Evolutionary conservation across 345 rosid genomes (phyloP).

Genomic region (Citrus unshiu): DNA sequence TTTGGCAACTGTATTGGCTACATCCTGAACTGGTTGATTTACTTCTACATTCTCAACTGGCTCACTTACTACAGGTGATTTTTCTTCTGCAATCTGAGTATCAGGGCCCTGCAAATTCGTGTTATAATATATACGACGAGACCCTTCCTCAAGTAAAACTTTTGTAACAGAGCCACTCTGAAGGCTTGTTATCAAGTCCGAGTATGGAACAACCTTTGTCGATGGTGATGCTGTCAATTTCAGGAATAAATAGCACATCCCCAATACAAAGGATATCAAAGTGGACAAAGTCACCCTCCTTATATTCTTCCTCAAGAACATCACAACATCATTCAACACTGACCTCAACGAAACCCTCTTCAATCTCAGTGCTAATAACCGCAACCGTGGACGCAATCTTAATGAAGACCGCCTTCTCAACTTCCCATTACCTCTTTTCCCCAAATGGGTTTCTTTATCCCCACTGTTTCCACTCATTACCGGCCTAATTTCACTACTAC

Average conservation of each 20-base stretch:
- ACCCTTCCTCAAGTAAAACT: conserved; percentile 87
- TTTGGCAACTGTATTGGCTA: conserved; percentile 20
- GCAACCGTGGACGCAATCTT: conserved; percentile 69
- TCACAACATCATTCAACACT: conserved; percentile 37
- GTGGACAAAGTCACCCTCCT: conserved; percentile 47
- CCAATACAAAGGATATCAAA: conserved; percentile 50
- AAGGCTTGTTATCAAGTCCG: conserved; percentile 70
- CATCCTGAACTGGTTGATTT: conserved; percentile 21
- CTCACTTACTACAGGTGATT: background rate
- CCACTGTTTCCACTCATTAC: conserved; percentile 29
- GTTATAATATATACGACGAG: conserved; percentile 83
- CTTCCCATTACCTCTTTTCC: conserved; percentile 25
- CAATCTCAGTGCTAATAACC: conserved; percentile 46
- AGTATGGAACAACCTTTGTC: conserved; percentile 74
- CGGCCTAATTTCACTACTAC: conserved; percentile 38
- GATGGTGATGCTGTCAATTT: conserved; percentile 70
- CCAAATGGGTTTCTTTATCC: conserved; percentile 26
- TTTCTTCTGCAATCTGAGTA: conserved; percentile 38
- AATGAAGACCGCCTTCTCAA: conserved; percentile 46
- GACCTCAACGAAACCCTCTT: conserved; percentile 53
- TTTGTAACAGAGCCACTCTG: conserved; percentile 62
- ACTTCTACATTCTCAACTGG: conserved; percentile 21
- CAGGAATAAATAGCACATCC: conserved; percentile 64
- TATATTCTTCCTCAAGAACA: conserved; percentile 53
- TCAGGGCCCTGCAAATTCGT: conserved; percentile 19